Percentiles rank a stretch among this genome's conserved stretches.
Evolutionary conservation across 805 yeast genomes (phyloP).

Genomic region (Cyberlindnera suaveolens): DNA sequence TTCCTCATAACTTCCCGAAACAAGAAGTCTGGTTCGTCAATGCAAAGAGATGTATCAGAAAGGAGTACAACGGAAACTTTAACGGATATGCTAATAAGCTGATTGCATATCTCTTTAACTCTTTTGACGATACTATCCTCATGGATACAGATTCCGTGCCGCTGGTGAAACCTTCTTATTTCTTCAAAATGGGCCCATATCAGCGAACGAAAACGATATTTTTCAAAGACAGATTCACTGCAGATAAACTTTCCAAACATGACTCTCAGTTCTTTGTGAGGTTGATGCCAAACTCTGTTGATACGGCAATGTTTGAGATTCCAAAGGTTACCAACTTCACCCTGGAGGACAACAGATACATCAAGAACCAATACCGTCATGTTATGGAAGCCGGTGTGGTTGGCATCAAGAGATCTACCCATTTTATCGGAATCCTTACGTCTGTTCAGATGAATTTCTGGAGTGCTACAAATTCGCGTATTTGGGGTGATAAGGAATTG

Average conservation of each 20-base stretch:
- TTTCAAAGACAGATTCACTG: slow-evolving; percentile 37
- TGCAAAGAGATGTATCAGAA: slow-evolving; percentile 23
- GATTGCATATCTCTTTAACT: slow-evolving; percentile 50
- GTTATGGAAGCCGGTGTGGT: slow-evolving; percentile 35
- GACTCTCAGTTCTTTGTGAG: slow-evolving; percentile 34
- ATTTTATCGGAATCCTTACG: slow-evolving; percentile 19
- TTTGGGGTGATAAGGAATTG: slow-evolving; percentile 81
- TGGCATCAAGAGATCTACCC: slow-evolving; percentile 20
- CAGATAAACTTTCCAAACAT: slow-evolving; percentile 16
- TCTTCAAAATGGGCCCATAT: slow-evolving; percentile 31
- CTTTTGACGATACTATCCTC: slow-evolving; percentile 48
- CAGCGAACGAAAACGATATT: slow-evolving; percentile 27
- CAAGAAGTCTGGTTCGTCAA: slow-evolving; percentile 38
- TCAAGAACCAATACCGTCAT: slow-evolving; percentile 23
- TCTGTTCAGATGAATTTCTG: slow-evolving; percentile 30
- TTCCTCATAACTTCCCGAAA: slow-evolving; percentile 22
- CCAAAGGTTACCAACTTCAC: slow-evolving; percentile 28
- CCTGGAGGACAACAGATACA: slow-evolving; percentile 30
- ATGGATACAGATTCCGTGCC: slow-evolving; percentile 49
- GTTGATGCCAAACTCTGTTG: slow-evolving; percentile 36
- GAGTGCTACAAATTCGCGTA: slow-evolving; percentile 36
- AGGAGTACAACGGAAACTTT: slow-evolving; percentile 26
- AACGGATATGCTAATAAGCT: slow-evolving; percentile 39
- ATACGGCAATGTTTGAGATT: slow-evolving; percentile 25
- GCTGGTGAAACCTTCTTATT: slow-evolving; percentile 31